Evolutionary conservation across 257 asterid species (phyloP).

Genomic region (Dorcoceras hygrometricum): DNA sequence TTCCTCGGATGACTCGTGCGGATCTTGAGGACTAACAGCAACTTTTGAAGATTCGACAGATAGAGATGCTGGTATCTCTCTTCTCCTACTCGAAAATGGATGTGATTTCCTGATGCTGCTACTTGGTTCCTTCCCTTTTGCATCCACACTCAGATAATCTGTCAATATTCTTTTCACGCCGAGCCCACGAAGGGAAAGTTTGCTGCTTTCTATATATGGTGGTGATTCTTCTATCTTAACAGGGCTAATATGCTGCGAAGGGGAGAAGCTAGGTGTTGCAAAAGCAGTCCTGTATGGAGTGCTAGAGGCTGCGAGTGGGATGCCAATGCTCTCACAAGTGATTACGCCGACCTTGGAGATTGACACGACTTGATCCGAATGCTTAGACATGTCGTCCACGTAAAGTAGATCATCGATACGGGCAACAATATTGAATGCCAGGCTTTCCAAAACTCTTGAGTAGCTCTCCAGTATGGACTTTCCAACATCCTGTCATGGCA

Average conservation of each 20-base stretch:
- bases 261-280: constrained; percentile 51
- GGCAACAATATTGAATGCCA: constrained; percentile 73
- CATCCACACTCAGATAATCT: constrained; percentile 55
- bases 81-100: constrained; percentile 36
- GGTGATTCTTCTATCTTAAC: constrained; percentile 36
- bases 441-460: constrained; percentile 79
- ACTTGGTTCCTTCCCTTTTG: constrained; percentile 40
- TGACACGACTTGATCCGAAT: constrained; percentile 56
- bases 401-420: constrained; percentile 70
- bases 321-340: constrained; percentile 38
- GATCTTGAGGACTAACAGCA: constrained; percentile 27
- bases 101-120: constrained; percentile 34
- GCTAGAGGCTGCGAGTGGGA: constrained; percentile 28
- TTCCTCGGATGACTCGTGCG: constrained; percentile 24
- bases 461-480: constrained; percentile 78
- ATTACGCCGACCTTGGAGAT: constrained; percentile 53
- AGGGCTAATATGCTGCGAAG: constrained; percentile 43
- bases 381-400: constrained; percentile 70
- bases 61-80: constrained; percentile 42
- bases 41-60: constrained; percentile 42
- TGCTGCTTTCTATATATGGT: constrained; percentile 29
- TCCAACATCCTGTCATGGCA: constrained; percentile 60
- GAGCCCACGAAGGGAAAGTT: constrained; percentile 39
- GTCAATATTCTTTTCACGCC: constrained; percentile 69
- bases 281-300: constrained; percentile 46